Conservation (phyloP, 208 protist species). For the Leishmania martiniquensis region DNA sequence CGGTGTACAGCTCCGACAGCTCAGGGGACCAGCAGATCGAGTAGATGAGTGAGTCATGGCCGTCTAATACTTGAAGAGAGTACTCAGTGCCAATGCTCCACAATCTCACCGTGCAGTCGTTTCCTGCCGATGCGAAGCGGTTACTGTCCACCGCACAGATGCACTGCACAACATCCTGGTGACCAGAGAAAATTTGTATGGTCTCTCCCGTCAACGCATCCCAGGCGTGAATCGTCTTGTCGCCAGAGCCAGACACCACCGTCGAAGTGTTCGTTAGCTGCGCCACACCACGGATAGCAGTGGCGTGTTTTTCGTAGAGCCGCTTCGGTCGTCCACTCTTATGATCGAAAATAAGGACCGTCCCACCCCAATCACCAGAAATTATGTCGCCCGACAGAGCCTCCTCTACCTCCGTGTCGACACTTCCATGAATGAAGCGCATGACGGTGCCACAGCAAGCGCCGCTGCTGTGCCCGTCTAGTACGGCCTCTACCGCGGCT, state of each 20-base stretch:
- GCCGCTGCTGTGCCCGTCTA: conserved; percentile 68
- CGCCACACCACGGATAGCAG: conserved; percentile 64
- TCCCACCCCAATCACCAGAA: conserved; percentile 75
- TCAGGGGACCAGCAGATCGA: conserved; percentile 47
- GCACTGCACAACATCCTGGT: conserved; percentile 74
- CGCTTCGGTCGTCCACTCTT: conserved; percentile 52
- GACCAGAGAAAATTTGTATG: conserved; percentile 48
- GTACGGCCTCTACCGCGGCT: conserved; percentile 55
- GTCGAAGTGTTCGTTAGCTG: conserved; percentile 50
- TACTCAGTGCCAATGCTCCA: conserved; percentile 42
- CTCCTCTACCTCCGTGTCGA: conserved; percentile 16
- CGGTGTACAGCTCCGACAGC: conserved; percentile 68
- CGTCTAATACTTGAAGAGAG: conserved; percentile 34
- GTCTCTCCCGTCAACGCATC: conserved; percentile 51
- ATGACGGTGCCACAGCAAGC: conserved; percentile 62
- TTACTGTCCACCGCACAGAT: conserved; percentile 52
- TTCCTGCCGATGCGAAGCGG: conserved; percentile 65
- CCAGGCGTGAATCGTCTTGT: conserved; percentile 87
- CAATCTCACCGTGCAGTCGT: conserved; percentile 63
- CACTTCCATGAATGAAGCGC: neutral
- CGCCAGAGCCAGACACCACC: conserved; percentile 71
- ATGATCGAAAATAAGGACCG: conserved; percentile 68
- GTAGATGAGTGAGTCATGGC: conserved; percentile 80
- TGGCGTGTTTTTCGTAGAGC: conserved; percentile 57
- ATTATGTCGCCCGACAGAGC: conserved; percentile 56